Conservation (phyloP, 371 early-diverging fungal species). For the Lichtheimia ramosa region DNA sequence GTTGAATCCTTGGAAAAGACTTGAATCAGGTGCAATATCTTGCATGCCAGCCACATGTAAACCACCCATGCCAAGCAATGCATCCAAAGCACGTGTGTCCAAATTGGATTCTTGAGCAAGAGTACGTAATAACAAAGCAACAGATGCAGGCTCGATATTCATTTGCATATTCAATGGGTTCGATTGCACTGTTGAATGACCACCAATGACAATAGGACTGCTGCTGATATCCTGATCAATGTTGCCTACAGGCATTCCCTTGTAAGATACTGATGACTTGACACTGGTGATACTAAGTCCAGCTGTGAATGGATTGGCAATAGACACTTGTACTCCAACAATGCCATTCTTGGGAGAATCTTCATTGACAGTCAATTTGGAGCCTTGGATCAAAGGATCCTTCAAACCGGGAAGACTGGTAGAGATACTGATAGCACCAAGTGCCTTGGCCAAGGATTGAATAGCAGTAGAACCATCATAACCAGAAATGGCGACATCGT, state of each 20-base stretch:
- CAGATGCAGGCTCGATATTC: slow-evolving; percentile 46
- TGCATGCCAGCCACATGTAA: slow-evolving; percentile 40
- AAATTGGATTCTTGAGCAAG: slow-evolving; percentile 49
- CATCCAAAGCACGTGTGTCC: slow-evolving; percentile 51
- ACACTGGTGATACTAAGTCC: slow-evolving; percentile 51
- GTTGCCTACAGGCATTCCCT: slow-evolving; percentile 52
- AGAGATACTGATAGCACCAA: slow-evolving; percentile 43
- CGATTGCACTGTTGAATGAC: slow-evolving; percentile 34
- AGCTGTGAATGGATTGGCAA: slow-evolving; percentile 60
- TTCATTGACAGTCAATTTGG: slow-evolving; percentile 44
- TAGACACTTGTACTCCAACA: slow-evolving; percentile 52
- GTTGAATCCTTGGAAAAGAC: slow-evolving; percentile 47
- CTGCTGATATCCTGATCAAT: slow-evolving; percentile 49
- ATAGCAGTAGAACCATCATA: slow-evolving; percentile 45
- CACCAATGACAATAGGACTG: slow-evolving; percentile 40
- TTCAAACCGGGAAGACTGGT: slow-evolving; percentile 55
- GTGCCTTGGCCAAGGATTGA: slow-evolving; percentile 44
- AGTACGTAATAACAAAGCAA: slow-evolving; percentile 47
- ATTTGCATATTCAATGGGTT: slow-evolving; percentile 34
- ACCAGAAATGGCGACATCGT: slow-evolving; percentile 48
- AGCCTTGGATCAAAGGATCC: slow-evolving; percentile 49
- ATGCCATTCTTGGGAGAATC: slow-evolving; percentile 42
- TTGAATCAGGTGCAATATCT: slow-evolving; percentile 35
- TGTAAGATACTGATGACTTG: slow-evolving; percentile 45
- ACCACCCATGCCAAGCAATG: slow-evolving; percentile 47